These are phyloP conservation scores for Aureobasidium sp. DNA, from an alignment of 2,329 filamentous ascomycete genomes.

Conservation along the genomic window DNA sequence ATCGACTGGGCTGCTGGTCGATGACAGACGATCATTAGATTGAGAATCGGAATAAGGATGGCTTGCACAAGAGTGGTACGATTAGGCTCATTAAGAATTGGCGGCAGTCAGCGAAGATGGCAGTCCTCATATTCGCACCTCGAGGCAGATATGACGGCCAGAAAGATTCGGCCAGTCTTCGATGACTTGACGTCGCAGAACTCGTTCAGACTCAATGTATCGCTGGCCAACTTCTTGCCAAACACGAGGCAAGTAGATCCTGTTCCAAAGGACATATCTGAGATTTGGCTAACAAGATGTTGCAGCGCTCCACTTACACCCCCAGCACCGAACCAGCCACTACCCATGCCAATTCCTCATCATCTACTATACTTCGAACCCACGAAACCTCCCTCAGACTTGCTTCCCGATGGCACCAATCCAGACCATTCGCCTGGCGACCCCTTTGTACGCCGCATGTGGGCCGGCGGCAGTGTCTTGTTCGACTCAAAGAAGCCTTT, in stretches of 20 bases:
- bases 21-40: not conserved
- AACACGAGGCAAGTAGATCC: constrained; percentile 19
- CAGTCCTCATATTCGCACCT: constrained; percentile 34
- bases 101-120: constrained; percentile 18
- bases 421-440: constrained; percentile 65
- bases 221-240: constrained; percentile 52
- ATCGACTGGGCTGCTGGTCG: not conserved
- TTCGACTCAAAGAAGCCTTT: constrained; percentile 39
- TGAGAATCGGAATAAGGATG: not conserved
- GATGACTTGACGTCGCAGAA: constrained; percentile 56
- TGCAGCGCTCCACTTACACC: constrained; percentile 24
- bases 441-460: constrained; percentile 71
- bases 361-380: constrained; percentile 86
- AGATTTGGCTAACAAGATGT: not conserved
- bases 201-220: constrained; percentile 58
- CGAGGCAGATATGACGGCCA: constrained; percentile 40
- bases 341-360: constrained; percentile 57
- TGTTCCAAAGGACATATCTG: not conserved
- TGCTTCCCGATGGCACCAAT: constrained; percentile 82
- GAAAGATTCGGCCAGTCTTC: constrained; percentile 43
- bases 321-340: constrained; percentile 26
- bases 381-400: constrained; percentile 51
- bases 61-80: not conserved
- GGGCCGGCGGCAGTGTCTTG: constrained; percentile 71
- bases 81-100: not conserved